Evolutionary conservation across 1,284 basidiomycete species (phyloP), one percentile per base, ranked within the genome.

Genomic region (Apiotrichum veenhuisii): DNA sequence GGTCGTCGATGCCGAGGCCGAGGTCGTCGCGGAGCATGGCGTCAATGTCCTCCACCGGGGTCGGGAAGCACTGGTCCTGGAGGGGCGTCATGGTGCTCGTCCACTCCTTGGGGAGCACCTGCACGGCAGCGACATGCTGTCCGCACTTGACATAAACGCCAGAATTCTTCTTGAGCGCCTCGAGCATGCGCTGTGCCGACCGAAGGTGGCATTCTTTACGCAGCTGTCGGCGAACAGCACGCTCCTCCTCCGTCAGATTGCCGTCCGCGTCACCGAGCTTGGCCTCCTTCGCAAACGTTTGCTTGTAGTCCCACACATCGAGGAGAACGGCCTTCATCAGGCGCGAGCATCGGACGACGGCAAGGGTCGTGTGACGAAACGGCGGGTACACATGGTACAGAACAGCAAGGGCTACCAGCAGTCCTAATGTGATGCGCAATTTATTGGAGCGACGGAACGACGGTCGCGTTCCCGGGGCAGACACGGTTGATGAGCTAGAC

Each of bases 81-180:
- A 95, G 75, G 1, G 87, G 85, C 37, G 81, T 77, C 82, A 88
- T 85, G 0, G 83, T 81, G 41, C 70, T 69, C 9, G 80, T 37
- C 84, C 83, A 63, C 77, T 97, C 93, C 40, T 82, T 80, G 1
- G 96, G 95, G 23, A 98, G 82, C 14, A 89, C 81, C 47, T 83
- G 80, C 2, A 83, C 77, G 0, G 81, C 78, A 9, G 81, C 80
- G 71, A 98, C 85, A 74, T 96, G 92, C 73, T 96, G 91, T 2
- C 91, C 93, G 25, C 79, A 68, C 67, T 78, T 71, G 51, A 77
- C 76, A 55, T 77, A 77, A 52, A 77, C 73, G 11, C 76, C 76
- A 80, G 95, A 95, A 70, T 98, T 97, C 11, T 85, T 85, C 58
- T 92, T 81, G 25, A 96, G 79, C 10, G 91, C 89, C 58, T 82